Evolutionary conservation across 75 land plant genomes (phyloP), one percentile per base, ranked within the genome.

Genomic region (Sequoia sempervirens): DNA sequence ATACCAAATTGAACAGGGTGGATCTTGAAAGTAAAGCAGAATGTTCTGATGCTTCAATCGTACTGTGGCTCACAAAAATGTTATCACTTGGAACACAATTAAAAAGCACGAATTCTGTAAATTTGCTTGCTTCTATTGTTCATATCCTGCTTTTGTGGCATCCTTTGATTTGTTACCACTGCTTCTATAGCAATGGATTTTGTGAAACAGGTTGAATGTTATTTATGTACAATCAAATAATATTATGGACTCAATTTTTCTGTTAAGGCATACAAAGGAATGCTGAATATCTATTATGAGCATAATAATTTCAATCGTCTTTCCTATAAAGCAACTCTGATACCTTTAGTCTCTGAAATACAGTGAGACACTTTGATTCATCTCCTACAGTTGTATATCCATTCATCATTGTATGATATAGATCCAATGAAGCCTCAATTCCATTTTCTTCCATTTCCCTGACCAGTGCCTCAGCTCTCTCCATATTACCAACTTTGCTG

Each of bases 391-490:
- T 91, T 58, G 95, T 95, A 84, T 96, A 97, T 73, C 99, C 99
- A 89, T 97, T 93, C 95, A 97, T 93, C 94, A 97, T 92, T 61
- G 90, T 93, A 70, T 96, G 96, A 88, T 92, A 97, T 80, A 95
- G 85, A 46, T 90, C 90, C 46, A 97, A 83, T 18, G 93, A 89
- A 75, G 92, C 92, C 89, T 92, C 96, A 76, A 96, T 87, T 12
- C 98, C 98, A 40, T 90, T 89, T 82, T 92, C 93, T 89, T 97
- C 95, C 99, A 97, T 96, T 73, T 94, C 93, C 61, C 89, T 86
- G 3, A 96, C 94, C 84, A 97, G 89, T 9, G 84, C 94, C 84
- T 97, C 98, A 64, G 96, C 99, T 85, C 87, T 86, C 32, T 83
- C 86, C 98, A 97, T 94, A 74, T 93, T 90, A 46, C 93, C 92